Base-by-base conservation (phyloP, 2,329 filamentous ascomycete species). In the Colletotrichum sp. region DNA sequence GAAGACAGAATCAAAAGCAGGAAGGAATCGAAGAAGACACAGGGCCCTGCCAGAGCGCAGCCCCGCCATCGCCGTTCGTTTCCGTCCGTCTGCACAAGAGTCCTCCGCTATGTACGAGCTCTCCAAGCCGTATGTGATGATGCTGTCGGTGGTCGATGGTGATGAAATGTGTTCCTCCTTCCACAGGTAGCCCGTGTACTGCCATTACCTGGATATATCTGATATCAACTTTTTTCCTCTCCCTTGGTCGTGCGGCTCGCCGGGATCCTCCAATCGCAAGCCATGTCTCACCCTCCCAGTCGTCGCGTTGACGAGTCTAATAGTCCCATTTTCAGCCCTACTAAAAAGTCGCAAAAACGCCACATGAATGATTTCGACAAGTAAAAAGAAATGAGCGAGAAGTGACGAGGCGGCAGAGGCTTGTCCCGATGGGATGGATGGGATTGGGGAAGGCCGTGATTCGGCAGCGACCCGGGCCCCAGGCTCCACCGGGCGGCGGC, bases 301-400 rank as follows among this genome's bases (percentile, higher is more conserved):
- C 32, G 73, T 72, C 72, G 67, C 55, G 24, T 36, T 48, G 68
- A 65, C 73, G 43, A 68, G 73, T 73, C 73, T 75, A 75, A 55
- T 65, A 43, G 18, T 65, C 64, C 69, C 57, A 43, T 73, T 72
- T 68, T 64, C 64, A 65, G 73, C 70, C 73, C 65, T 60, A 60
- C 36, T 48, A 60, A 75, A 24, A 26, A 68, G 48, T 63, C 48
- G 2, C 39, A 34, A 75, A 65, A 75, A 75, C 73, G 73, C 73
- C 70, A 65, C 59, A 13, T 75, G 28, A 65, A 75, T 73, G 70
- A 73, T 60, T 65, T 48, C n/a, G 28, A 73, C 65, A n/a, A 68
- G 64, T 73, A 59, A 55, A 71, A 67, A 60, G 12, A 60, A 52
- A 30, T 39, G 24, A 36, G 36, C 10, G 16, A 63, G 18, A 24